Evolutionary conservation across 129 eudicot genomes (phyloP), one percentile per base, ranked within the genome.

Genomic region (Flaveria ramosissima): DNA sequence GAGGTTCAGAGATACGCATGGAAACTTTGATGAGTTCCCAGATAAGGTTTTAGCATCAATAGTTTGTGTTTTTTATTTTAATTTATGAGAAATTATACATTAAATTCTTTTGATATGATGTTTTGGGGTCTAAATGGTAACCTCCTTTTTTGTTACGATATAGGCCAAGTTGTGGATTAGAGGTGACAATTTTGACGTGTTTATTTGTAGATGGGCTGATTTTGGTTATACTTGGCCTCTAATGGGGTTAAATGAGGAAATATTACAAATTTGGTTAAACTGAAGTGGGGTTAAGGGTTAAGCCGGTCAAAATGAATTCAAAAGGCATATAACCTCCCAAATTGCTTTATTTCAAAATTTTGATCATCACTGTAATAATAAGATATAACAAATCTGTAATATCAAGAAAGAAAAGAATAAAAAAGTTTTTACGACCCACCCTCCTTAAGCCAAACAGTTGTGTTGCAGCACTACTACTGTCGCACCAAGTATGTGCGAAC

Each of bases 1-100:
- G 57, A 81, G 90, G 82, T 86, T 86, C 56, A 86, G 84, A 84
- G 90, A 86, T 75, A 73, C 43, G 61, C 88, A 86, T 78, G 70
- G 42, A 20, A 74, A 78, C 81, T 86, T 86, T 60, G 88, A 86
- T 23, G 83, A 83, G 6, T 83, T 86, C 56, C 85, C 90, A 9
- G 85, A 80, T 41, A 86, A 86, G 90, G 90, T 83, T 70, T 6
- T 2, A 24, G 47, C 50, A 10, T 10, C 51, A 24, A 78, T 19
- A 8, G 32, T 24, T 62, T 56, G 48, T 78, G n/a, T 43, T 13
- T 74, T 79, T 23, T 43, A 46, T 62, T 27, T 66, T 20, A 7
- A 63, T 20, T 27, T 45, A 15, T 51, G 46, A 47, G 13, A 46
- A 23, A 42, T 19, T 4, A 20, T 13, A 46, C 15, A 11, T 32